Evolutionary conservation across 495 filamentous ascomycete genomes (phyloP), one percentile per base, ranked within the genome.

Genomic region (Tuber aestivum): DNA sequence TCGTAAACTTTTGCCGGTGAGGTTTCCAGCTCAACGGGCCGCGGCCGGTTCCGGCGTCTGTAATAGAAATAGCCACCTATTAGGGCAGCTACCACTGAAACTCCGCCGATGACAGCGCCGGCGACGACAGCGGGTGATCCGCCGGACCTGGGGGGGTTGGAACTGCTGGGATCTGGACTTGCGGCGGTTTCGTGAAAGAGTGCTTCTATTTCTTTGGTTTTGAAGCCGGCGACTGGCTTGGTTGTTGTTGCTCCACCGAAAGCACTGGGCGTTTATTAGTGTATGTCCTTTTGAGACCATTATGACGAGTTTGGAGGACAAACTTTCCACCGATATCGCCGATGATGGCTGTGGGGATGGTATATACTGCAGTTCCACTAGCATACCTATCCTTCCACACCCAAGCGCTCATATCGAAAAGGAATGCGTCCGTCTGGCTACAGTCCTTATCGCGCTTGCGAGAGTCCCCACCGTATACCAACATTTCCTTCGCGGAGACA

Each of bases 381-480:
- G 83, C 78, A 73, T 85, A 86, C 21, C 76, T 72, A 70, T 48
- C 27, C n/a, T 42, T 35, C 73, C 73, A 75, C 6, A 14, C 50
- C 73, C 65, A 75, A 16, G 69, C 48, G n/a, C 48, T 75, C 32
- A 75, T 41, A n/a, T 70, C 32, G 56, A 75, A 75, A 16, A 75
- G 56, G 56, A 70, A 75, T 10, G 69, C n/a, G 40, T 45, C 40
- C n/a, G 41, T 69, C 35, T 50, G 20, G 21, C 69, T 48, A 20
- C 65, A 75, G n/a, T 12, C 23, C 27, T 50, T 48, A 79, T 77
- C 61, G 68, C 48, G 16, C 76, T 45, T 16, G 83, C 80, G 74
- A 86, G 84, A 42, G 76, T 80, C 35, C 85, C 86, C 16, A 85
- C 86, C 40, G 85, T 85, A 70, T 35, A 88, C 80, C n/a, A 87